Evolutionary conservation across 2,329 filamentous ascomycete genomes (phyloP), one percentile per base, ranked within the genome.

Genomic region (Microcyclosporella mali): DNA sequence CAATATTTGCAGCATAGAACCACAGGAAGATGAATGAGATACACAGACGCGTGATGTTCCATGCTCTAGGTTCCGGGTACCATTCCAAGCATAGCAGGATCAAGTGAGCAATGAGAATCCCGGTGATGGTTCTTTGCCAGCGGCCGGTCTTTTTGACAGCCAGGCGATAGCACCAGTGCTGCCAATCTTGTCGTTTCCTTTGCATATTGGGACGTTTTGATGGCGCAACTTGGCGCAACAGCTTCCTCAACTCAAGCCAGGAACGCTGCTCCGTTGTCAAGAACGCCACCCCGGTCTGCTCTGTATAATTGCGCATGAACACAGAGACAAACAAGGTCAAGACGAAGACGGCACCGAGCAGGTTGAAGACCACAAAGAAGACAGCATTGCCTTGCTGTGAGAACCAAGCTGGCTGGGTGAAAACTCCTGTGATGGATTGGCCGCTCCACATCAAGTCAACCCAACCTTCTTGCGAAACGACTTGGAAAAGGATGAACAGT

Each of bases 291-390:
- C 92, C 92, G 0, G 92, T 98, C 66, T 97, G 89, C 66, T 98
- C 92, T 0, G 92, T 98, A 66, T 98, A 98, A 64, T 95, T 98
- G 48, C 92, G 87, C 92, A 98, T 98, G 65, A 98, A 98, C 48
- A 98, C 92, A 43, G 92, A 97, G 36, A 98, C 94, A 65, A 98
- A 98, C 60, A 98, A 72, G 1, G 92, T 98, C 60, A 98, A 75
- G 49, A 98, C 85, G 67, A 98, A 98, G 51, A 98, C 90, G 0
- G 92, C 92, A 25, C 88, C 88, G 56, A 98, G 75, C 62, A 98
- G 78, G 67, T 98, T 98, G 79, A 97, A 98, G 3, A 90, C 75
- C 43, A 98, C 80, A 62, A 98, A 95, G 72, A 95, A 98, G 28
- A 97, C 65, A 0, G 87, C 89, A 53, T 98, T 97, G 31, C 84